Percentiles rank a stretch among this genome's conserved stretches.
These are phyloP conservation scores for Pyrus hybrid DNA, from an alignment of 331 rosid species.

Conservation along the genomic window DNA sequence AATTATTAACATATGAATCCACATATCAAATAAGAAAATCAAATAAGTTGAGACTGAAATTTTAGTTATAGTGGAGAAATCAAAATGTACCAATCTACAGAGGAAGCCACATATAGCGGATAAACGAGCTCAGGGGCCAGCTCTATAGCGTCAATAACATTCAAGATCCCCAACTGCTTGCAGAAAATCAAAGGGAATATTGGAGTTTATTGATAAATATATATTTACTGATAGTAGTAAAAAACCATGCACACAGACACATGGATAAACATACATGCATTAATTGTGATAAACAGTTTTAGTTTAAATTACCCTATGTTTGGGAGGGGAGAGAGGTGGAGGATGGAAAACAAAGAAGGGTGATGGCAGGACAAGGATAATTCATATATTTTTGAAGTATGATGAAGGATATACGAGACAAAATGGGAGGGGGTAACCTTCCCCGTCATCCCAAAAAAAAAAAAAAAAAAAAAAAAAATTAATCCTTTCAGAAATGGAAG, in stretches of 20 bases:
- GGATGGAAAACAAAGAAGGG: background rate
- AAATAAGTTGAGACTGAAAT: background rate
- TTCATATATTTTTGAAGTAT: background rate
- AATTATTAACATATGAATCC: conserved; percentile 25
- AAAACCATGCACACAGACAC: background rate
- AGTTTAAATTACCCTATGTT: background rate
- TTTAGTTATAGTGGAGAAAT: conserved; percentile 1
- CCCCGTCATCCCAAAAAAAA: background rate
- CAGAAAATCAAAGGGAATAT: conserved; percentile 23
- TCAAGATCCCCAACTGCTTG: conserved; percentile 87
- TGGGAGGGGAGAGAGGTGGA: background rate
- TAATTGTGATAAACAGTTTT: background rate
- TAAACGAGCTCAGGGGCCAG: conserved; percentile 77
- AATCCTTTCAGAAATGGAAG: background rate
- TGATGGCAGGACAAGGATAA: background rate
- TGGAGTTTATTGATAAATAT: background rate
- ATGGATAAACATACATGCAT: background rate
- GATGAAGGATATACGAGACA: background rate
- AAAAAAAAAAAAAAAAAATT: background rate
- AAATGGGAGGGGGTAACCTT: background rate
- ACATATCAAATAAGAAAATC: conserved; percentile 17
- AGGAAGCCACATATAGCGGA: conserved; percentile 70
- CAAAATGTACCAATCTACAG: conserved; percentile 62
- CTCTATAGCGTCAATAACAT: conserved; percentile 72
- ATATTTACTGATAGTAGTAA: background rate